A percentile compares a stretch with the other conserved stretches of the same genome.
phyloP scores from a whole-genome alignment of 108 stramenopile genomes.

The Skeletonema menzelii region DNA sequence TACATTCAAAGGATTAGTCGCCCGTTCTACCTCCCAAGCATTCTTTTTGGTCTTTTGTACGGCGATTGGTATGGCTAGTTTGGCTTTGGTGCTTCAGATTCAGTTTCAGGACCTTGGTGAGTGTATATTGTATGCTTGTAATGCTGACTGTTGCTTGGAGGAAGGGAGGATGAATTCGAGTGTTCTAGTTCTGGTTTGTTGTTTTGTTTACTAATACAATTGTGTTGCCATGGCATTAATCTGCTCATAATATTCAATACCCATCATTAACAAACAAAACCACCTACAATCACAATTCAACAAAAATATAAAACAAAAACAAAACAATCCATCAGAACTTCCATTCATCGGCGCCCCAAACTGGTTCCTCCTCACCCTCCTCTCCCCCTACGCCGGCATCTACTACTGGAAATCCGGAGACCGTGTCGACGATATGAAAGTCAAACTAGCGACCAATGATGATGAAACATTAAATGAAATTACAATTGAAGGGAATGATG shows the following conservation, averaged over 20 bases:
- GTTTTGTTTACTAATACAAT: background rate
- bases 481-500: slow-evolving; percentile 78
- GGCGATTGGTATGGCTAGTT: slow-evolving; percentile 80
- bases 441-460: slow-evolving; percentile 78
- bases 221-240: background rate
- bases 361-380: slow-evolving; percentile 77
- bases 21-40: slow-evolving; percentile 81
- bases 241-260: background rate
- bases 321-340: slow-evolving; percentile 28
- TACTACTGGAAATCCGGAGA: slow-evolving; percentile 95
- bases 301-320: slow-evolving; percentile 7
- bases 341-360: slow-evolving; percentile 77
- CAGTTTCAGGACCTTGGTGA: slow-evolving; percentile 75
- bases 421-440: slow-evolving; percentile 81
- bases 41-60: slow-evolving; percentile 94
- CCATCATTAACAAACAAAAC: background rate
- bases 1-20: slow-evolving; percentile 88
- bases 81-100: slow-evolving; percentile 89
- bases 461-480: slow-evolving; percentile 89
- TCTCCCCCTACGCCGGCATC: slow-evolving; percentile 92
- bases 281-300: background rate
- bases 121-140: too few species aligned
- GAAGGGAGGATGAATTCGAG: background rate
- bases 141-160: background rate
- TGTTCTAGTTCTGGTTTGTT: background rate